Evolutionary conservation across 129 eudicot species (phyloP).

Genomic region (Escallonia herrerae): DNA sequence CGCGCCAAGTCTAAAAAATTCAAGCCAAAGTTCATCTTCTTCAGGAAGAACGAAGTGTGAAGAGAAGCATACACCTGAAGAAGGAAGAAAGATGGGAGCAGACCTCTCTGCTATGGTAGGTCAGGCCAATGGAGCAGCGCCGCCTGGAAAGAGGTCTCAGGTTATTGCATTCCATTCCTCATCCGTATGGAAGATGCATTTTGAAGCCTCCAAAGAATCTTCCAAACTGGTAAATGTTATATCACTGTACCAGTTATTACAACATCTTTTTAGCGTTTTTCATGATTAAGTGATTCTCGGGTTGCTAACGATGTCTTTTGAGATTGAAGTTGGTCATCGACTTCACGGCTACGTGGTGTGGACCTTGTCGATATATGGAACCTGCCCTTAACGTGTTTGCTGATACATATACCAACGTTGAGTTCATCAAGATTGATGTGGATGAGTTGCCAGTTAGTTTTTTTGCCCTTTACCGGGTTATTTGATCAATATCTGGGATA

Average conservation of each 20-base stretch:
- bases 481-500: too few relatives aligned
- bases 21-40: not conserved
- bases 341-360: conserved; percentile 87
- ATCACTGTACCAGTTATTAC: not conserved
- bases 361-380: conserved; percentile 70
- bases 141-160: conserved; percentile 14
- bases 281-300: too few relatives aligned
- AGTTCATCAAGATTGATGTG: conserved; percentile 72
- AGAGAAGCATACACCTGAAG: not conserved
- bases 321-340: conserved; percentile 58
- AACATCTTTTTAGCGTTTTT: not conserved
- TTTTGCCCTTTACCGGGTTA: too few relatives aligned
- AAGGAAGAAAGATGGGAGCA: conserved; percentile 15
- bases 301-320: not conserved
- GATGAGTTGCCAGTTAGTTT: conserved; percentile 66
- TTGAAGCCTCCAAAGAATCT: conserved; percentile 42
- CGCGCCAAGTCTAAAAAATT: not conserved
- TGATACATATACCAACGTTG: conserved; percentile 52
- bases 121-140: not conserved
- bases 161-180: conserved; percentile 47
- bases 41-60: not conserved
- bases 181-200: conserved; percentile 42
- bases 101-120: conserved; percentile 1
- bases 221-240: conserved; percentile 47
- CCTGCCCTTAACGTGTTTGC: conserved; percentile 56